Percentiles rank a stretch among this genome's conserved stretches.
These are phyloP conservation scores for Penicillium roqueforti DNA, from an alignment of 495 filamentous ascomycete species.

Conservation along the genomic window DNA sequence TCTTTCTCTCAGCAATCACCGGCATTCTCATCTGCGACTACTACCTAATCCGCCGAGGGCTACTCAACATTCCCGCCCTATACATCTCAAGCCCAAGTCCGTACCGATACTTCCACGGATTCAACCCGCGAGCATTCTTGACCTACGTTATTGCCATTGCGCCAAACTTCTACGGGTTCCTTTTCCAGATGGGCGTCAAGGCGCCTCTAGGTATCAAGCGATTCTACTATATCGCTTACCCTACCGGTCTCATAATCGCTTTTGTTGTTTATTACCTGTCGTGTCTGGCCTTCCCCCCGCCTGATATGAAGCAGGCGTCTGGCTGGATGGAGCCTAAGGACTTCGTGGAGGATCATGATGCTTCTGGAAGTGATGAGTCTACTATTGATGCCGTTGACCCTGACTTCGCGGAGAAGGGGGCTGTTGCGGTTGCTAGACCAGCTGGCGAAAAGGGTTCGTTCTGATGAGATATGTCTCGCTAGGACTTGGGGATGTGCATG, in stretches of 20 bases:
- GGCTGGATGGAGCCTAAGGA: slow-evolving; percentile 36
- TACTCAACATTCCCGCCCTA: slow-evolving; percentile 24
- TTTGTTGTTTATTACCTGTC: slow-evolving; percentile 26
- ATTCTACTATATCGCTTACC: slow-evolving; percentile 37
- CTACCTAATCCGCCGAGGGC: slow-evolving; percentile 28
- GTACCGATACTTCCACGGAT: slow-evolving; percentile 23
- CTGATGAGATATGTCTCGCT: background rate
- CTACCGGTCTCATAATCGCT: slow-evolving; percentile 25
- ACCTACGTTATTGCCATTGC: slow-evolving; percentile 28
- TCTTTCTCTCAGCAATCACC: slow-evolving; percentile 34
- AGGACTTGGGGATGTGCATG: background rate
- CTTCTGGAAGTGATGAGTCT: background rate
- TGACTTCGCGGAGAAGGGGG: background rate
- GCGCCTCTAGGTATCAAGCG: slow-evolving; percentile 27
- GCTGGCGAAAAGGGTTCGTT: background rate
- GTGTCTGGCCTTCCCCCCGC: slow-evolving; percentile 13
- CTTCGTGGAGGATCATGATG: slow-evolving; percentile 27
- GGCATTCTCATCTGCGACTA: slow-evolving; percentile 32
- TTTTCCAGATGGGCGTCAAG: slow-evolving; percentile 35
- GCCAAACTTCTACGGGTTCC: slow-evolving; percentile 35
- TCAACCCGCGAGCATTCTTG: slow-evolving; percentile 23
- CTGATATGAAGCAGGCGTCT: slow-evolving; percentile 13
- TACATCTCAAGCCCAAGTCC: slow-evolving; percentile 21
- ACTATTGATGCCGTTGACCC: background rate
- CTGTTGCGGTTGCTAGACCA: background rate